Evolutionary conservation across 192 early-diverging fungal genomes (phyloP).

Genomic region (Umbelopsis sp.): DNA sequence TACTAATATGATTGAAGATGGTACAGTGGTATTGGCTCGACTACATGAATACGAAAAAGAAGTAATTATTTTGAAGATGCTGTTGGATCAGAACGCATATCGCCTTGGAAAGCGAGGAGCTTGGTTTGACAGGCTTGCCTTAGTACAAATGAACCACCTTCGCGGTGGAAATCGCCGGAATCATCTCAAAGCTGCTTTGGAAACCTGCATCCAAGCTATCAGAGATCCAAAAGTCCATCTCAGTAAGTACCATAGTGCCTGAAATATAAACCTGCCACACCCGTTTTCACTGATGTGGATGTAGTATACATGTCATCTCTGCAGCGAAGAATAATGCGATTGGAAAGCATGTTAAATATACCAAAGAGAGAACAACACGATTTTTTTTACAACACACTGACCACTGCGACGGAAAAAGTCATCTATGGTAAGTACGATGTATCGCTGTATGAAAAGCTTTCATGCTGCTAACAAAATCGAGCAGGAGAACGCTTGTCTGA

Average conservation of each 20-base stretch:
- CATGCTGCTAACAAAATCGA: neutral
- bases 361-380: constrained; percentile 51
- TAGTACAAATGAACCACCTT: constrained; percentile 60
- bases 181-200: constrained; percentile 42
- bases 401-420: constrained; percentile 36
- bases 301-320: constrained; percentile 44
- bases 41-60: constrained; percentile 59
- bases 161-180: constrained; percentile 16
- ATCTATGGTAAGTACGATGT: constrained; percentile 30
- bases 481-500: constrained; percentile 32
- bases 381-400: constrained; percentile 45
- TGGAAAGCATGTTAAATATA: constrained; percentile 47
- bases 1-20: constrained; percentile 59
- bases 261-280: neutral
- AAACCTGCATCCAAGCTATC: constrained; percentile 62
- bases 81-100: constrained; percentile 61
- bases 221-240: constrained; percentile 61
- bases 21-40: constrained; percentile 49
- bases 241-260: constrained; percentile 29
- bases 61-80: constrained; percentile 50
- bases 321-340: constrained; percentile 44
- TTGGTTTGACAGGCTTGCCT: constrained; percentile 69
- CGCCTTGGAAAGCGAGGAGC: constrained; percentile 54
- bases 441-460: neutral
- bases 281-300: neutral